Evolutionary conservation across 2,329 filamentous ascomycete genomes (phyloP).

Genomic region (Fusarium miscanthi): DNA sequence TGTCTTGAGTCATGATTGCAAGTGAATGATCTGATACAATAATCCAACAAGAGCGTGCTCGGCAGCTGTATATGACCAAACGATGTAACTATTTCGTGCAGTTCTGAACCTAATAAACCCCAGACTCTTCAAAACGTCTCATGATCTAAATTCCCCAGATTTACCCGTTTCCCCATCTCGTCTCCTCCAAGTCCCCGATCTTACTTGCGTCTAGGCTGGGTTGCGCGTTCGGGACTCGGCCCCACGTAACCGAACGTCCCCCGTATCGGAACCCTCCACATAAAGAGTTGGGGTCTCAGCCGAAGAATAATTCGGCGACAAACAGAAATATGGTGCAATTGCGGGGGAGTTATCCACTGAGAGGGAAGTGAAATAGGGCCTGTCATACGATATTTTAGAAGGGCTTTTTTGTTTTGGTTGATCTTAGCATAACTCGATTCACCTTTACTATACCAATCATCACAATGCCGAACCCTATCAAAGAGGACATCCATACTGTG

Average conservation of each 20-base stretch:
- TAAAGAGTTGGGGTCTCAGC: neutral
- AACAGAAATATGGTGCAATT: neutral
- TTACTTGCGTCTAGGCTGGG: neutral
- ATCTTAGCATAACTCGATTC: neutral
- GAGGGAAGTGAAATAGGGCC: neutral
- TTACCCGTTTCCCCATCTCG: neutral
- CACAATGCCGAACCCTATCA: constrained; percentile 47
- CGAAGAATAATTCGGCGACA: neutral
- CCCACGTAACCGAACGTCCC: constrained; percentile 11
- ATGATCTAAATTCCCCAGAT: neutral
- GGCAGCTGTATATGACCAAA: neutral
- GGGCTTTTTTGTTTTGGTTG: neutral
- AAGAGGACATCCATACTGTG: constrained; percentile 43
- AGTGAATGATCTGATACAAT: neutral
- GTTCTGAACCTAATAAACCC: neutral
- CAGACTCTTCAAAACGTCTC: neutral
- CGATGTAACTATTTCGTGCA: neutral
- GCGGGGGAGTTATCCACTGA: neutral
- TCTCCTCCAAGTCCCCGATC: constrained; percentile 1
- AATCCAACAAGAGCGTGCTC: rapidly evolving
- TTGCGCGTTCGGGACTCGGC: constrained; percentile 24
- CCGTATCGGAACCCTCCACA: constrained; percentile 31
- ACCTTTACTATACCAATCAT: neutral
- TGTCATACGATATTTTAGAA: neutral
- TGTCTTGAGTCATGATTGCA: constrained; percentile 7